A percentile compares a stretch with the other conserved stretches of the same genome.
phyloP scores from a whole-genome alignment of 2,329 filamentous ascomycete genomes.

The Amphichorda felina region DNA sequence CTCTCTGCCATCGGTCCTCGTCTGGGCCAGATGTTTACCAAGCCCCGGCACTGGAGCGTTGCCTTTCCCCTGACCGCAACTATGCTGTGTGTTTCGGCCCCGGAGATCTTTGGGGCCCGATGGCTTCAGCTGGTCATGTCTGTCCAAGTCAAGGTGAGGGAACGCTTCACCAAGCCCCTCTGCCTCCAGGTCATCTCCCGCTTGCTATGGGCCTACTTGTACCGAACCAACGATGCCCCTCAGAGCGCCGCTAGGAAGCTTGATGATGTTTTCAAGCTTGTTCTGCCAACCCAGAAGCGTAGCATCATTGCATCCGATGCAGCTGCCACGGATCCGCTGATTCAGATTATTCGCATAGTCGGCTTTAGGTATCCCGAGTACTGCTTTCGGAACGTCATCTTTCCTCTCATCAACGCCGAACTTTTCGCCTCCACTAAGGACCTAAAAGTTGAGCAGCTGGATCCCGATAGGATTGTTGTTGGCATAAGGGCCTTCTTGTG shows the following conservation, averaged over 20 bases:
- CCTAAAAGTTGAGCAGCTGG: conserved; percentile 79
- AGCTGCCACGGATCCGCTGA: conserved; percentile 76
- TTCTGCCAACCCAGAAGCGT: conserved; percentile 65
- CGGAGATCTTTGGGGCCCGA: conserved; percentile 71
- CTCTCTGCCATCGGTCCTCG: conserved; percentile 67
- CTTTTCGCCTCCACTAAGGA: conserved; percentile 68
- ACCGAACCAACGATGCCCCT: conserved; percentile 63
- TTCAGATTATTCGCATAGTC: conserved; percentile 89
- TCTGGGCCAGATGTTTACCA: conserved; percentile 73
- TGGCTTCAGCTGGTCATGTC: conserved; percentile 76
- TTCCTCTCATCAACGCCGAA: conserved; percentile 87
- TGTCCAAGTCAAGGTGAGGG: conserved; percentile 72
- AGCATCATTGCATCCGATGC: conserved; percentile 74
- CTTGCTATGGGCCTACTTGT: conserved; percentile 89
- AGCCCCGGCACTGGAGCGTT: conserved; percentile 83
- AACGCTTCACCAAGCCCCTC: conserved; percentile 64
- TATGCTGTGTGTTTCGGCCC: conserved; percentile 76
- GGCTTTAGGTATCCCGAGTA: conserved; percentile 90
- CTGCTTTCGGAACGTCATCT: conserved; percentile 87
- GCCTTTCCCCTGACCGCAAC: conserved; percentile 83
- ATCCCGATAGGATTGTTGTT: conserved; percentile 95
- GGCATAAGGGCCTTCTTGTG: conserved; percentile 89
- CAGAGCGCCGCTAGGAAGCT: conserved; percentile 63
- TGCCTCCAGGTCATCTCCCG: conserved; percentile 85
- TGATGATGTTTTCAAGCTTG: conserved; percentile 78